These are phyloP conservation scores for Agaricales sp. DNA, from an alignment of 1,284 basidiomycete genomes.

Conservation along the genomic window DNA sequence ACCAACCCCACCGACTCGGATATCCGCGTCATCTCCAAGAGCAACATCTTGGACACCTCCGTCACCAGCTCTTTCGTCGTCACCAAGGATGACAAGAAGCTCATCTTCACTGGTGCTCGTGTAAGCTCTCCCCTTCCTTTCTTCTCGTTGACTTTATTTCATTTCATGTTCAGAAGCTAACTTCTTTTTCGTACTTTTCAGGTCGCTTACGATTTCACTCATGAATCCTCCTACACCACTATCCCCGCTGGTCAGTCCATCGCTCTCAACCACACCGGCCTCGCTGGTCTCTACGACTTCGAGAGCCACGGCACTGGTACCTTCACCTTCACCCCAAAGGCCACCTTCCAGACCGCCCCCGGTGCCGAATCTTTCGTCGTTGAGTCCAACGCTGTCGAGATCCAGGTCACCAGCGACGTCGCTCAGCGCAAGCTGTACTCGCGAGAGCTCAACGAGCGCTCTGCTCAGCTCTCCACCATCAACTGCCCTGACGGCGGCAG, in stretches of 20 bases:
- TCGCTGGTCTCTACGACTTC: not conserved
- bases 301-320: not conserved
- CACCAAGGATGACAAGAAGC: not conserved
- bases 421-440: not conserved
- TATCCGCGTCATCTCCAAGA: not conserved
- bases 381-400: not conserved
- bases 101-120: not conserved
- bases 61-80: not conserved
- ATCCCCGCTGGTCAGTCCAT: constrained; percentile 1
- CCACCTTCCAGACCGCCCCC: not conserved
- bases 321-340: not conserved
- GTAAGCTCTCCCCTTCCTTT: not conserved
- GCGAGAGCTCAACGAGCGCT: not conserved
- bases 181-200: not conserved
- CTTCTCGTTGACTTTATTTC: not conserved
- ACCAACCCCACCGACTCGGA: not conserved
- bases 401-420: not conserved
- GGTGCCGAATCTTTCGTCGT: not conserved
- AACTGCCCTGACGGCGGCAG: not conserved
- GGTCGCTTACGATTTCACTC: not conserved
- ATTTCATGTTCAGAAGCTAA: not conserved
- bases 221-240: not conserved
- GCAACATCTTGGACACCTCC: not conserved
- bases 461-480: not conserved
- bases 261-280: not conserved